phyloP scores from a whole-genome alignment of 768 basidiomycete genomes.

The Trichaptum fuscoviolaceum region DNA sequence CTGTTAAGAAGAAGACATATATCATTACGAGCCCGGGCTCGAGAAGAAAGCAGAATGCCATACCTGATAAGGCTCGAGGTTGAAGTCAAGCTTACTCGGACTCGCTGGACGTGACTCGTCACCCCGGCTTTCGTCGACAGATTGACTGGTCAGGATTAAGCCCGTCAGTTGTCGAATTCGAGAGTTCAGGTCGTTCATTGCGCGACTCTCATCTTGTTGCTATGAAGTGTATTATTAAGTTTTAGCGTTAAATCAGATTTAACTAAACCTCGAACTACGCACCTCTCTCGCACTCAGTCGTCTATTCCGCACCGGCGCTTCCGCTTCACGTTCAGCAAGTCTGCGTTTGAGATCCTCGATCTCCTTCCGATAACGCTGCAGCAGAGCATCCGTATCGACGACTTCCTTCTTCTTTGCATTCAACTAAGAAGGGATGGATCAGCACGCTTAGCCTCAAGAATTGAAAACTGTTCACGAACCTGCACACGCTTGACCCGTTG shows the following conservation, averaged over 20 bases:
- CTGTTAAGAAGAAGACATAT: slow-evolving; percentile 27
- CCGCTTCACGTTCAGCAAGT: slow-evolving; percentile 64
- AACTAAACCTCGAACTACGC: neutral
- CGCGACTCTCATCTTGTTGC: slow-evolving; percentile 82
- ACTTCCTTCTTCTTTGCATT: slow-evolving; percentile 92
- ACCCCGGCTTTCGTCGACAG: slow-evolving; percentile 62
- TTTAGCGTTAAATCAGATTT: slow-evolving; percentile 11
- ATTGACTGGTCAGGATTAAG: slow-evolving; percentile 81
- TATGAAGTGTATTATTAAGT: slow-evolving; percentile 25
- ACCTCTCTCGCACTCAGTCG: slow-evolving; percentile 50
- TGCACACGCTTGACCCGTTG: slow-evolving; percentile 88
- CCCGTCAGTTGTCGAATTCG: slow-evolving; percentile 81
- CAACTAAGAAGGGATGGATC: slow-evolving; percentile 33
- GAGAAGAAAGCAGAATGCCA: slow-evolving; percentile 14
- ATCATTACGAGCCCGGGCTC: slow-evolving; percentile 5
- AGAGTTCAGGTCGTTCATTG: slow-evolving; percentile 76
- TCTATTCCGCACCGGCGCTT: slow-evolving; percentile 44
- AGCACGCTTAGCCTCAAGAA: neutral
- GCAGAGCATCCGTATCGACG: slow-evolving; percentile 87
- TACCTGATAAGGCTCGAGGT: slow-evolving; percentile 83
- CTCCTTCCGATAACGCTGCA: slow-evolving; percentile 91
- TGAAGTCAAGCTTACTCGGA: slow-evolving; percentile 86
- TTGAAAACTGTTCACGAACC: slow-evolving; percentile 29
- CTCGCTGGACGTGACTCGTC: slow-evolving; percentile 74
- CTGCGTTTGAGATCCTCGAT: slow-evolving; percentile 84